A percentile compares a stretch with the other conserved stretches of the same genome.
Conservation (phyloP, 495 filamentous ascomycete genomes). For the Neurospora sp. region DNA sequence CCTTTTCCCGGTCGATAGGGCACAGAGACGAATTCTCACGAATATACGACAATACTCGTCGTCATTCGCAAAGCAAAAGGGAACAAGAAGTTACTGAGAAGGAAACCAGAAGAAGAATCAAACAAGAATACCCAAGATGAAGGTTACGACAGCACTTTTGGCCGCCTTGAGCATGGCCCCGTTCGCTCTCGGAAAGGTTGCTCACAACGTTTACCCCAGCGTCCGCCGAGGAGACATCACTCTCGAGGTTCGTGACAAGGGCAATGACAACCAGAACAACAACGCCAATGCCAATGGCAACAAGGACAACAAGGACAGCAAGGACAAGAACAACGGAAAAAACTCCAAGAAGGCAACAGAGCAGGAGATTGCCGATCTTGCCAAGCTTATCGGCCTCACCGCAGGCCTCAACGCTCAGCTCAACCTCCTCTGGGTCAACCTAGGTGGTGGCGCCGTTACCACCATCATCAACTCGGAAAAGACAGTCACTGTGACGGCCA, state of each 20-base stretch:
- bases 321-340: constrained; percentile 3
- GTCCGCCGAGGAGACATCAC: constrained; percentile 12
- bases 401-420: constrained; percentile 24
- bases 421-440: constrained; percentile 47
- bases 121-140: constrained; percentile 32
- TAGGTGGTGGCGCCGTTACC: constrained; percentile 36
- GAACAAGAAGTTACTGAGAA: background rate
- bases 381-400: constrained; percentile 16
- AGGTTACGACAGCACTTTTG: constrained; percentile 38
- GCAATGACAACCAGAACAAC: constrained; percentile 1
- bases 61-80: background rate
- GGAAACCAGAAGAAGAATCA: constrained; percentile 1
- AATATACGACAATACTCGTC: background rate
- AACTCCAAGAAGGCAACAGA: constrained; percentile 7
- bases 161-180: constrained; percentile 36
- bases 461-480: constrained; percentile 34
- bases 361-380: constrained; percentile 16
- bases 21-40: background rate
- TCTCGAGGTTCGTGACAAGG: background rate
- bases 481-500: constrained; percentile 36
- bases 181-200: constrained; percentile 38
- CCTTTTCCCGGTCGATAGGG: background rate
- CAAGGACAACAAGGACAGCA: background rate
- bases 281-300: background rate
- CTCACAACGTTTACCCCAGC: constrained; percentile 35